Conservation (phyloP, 257 asterid species). For the Solanum stenotomum region DNA sequence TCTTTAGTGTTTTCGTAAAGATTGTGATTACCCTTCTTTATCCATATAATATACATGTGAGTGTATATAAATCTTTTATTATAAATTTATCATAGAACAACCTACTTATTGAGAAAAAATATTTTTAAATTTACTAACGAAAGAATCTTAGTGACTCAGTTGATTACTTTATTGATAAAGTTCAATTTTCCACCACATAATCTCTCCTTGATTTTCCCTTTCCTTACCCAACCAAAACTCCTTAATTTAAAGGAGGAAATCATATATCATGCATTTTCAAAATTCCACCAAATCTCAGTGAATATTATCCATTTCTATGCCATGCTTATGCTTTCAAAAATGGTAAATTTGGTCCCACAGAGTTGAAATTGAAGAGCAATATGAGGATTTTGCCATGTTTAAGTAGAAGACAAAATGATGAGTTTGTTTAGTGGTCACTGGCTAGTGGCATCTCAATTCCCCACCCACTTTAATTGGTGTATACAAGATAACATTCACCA, state of each 20-base stretch:
- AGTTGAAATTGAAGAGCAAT: neutral
- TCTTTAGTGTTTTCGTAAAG: neutral
- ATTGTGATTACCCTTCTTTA: neutral
- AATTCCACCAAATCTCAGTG: neutral
- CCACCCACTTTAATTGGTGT: neutral
- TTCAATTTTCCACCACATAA: neutral
- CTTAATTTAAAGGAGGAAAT: neutral
- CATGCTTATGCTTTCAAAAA: neutral
- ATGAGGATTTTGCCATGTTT: neutral
- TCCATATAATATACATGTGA: neutral
- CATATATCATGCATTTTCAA: neutral
- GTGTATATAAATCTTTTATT: neutral
- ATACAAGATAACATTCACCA: neutral
- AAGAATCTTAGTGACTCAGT: neutral
- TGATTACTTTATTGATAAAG: neutral
- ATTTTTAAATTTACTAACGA: neutral
- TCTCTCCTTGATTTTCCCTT: neutral
- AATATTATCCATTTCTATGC: neutral
- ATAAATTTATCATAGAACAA: neutral
- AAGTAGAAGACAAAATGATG: neutral
- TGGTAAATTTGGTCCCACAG: neutral
- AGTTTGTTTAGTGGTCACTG: neutral
- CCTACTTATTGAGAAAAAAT: neutral
- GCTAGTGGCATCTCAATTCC: neutral
- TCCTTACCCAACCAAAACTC: neutral